phyloP scores from a whole-genome alignment of 805 yeast species.

The Barnettozyma vustinii region DNA sequence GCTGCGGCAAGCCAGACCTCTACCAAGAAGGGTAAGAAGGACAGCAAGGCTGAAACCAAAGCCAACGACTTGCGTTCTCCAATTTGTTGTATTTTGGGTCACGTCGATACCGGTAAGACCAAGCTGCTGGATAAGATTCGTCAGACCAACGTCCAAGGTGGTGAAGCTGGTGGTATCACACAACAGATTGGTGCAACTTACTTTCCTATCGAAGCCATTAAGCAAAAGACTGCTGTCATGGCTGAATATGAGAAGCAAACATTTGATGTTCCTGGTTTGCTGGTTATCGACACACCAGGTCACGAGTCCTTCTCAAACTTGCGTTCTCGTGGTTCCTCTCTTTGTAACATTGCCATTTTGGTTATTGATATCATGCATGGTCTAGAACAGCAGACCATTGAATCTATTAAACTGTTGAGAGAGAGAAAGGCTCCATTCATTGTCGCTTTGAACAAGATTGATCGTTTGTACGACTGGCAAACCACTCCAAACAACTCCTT shows the following conservation, averaged over 20 bases:
- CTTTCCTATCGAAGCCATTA: conserved; percentile 94
- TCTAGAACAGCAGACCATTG: conserved; percentile 94
- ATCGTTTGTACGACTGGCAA: conserved; percentile 96
- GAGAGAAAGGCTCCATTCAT: conserved; percentile 98
- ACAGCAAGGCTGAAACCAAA: conserved; percentile 18
- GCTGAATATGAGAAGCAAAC: conserved; percentile 74
- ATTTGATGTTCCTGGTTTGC: conserved; percentile 94
- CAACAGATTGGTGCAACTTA: conserved; percentile 99
- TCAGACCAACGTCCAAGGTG: conserved; percentile 99
- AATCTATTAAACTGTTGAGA: conserved; percentile 84
- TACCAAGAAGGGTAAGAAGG: conserved; percentile 20
- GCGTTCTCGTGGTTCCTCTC: conserved; percentile 97
- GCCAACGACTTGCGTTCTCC: conserved; percentile 86
- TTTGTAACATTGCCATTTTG: conserved; percentile 97
- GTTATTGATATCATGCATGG: conserved; percentile 99
- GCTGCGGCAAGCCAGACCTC: conserved; percentile 22
- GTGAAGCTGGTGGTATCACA: conserved; percentile 99
- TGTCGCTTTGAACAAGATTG: conserved; percentile 96
- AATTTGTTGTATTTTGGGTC: conserved; percentile 97
- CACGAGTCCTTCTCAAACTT: conserved; percentile 98
- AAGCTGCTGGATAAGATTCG: conserved; percentile 94
- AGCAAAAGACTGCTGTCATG: conserved; percentile 89
- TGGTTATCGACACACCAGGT: conserved; percentile 98
- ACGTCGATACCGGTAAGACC: conserved; percentile 99
- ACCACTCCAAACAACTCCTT: conserved; percentile 85